These are phyloP conservation scores for Pythium scleroteichum DNA, from an alignment of 352 stramenopile species.

Conservation along the genomic window DNA sequence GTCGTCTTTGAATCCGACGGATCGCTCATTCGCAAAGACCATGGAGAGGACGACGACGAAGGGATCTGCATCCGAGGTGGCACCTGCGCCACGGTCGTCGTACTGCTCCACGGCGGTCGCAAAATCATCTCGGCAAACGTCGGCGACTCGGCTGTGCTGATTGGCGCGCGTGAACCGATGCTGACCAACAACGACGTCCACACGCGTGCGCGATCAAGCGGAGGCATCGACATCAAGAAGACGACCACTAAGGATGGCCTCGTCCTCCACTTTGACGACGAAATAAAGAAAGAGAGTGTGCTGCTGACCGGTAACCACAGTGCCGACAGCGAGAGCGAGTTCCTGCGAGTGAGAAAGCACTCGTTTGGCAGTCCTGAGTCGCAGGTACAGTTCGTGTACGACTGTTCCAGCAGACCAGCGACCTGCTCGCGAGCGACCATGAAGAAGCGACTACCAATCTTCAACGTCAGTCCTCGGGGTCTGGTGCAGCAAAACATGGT, in stretches of 20 bases:
- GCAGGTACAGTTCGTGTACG: constrained; percentile 86
- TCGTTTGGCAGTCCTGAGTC: constrained; percentile 27
- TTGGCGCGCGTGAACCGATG: constrained; percentile 32
- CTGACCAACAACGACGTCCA: constrained; percentile 32
- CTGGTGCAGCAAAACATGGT: constrained; percentile 38
- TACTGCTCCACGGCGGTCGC: constrained; percentile 65
- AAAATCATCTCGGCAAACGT: constrained; percentile 84
- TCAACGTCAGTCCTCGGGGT: constrained; percentile 34
- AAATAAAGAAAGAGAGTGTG: constrained; percentile 33
- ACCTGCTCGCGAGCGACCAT: constrained; percentile 10
- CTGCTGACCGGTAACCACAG: constrained; percentile 83
- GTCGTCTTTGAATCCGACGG: constrained; percentile 61
- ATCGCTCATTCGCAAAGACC: constrained; percentile 58
- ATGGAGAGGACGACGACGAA: constrained; percentile 23
- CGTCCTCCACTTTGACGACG: constrained; percentile 17
- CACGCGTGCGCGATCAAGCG: constrained; percentile 1
- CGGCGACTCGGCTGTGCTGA: constrained; percentile 67
- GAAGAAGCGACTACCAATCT: constrained; percentile 37
- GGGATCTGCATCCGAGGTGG: constrained; percentile 86
- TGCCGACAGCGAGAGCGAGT: constrained; percentile 78
- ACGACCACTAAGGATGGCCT: constrained; percentile 3
- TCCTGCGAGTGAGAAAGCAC: constrained; percentile 52
- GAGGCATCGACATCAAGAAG: constrained; percentile 10
- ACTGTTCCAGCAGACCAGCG: constrained; percentile 36
- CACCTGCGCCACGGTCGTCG: constrained; percentile 83